Conservation (phyloP, 78 protist genomes). For the Bigelowiella natans region DNA sequence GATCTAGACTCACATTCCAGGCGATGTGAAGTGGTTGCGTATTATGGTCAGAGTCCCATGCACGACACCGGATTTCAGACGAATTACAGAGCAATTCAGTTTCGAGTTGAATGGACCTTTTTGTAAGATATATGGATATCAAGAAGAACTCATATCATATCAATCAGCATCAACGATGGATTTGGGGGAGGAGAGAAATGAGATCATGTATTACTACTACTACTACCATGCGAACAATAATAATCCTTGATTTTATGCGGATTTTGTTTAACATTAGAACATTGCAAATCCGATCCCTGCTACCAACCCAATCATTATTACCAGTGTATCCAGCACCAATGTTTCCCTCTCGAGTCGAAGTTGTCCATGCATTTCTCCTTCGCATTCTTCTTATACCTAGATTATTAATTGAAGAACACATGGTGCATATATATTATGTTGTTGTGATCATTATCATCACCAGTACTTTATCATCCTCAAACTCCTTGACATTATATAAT, state of each 20-base stretch:
- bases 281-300: background rate
- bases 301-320: background rate
- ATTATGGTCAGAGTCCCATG: conserved; percentile 19
- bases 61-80: conserved; percentile 17
- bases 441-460: too few relatives aligned
- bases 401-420: too few relatives aligned
- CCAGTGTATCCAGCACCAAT: conserved; percentile 30
- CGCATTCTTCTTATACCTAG: background rate
- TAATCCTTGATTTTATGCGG: background rate
- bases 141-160: background rate
- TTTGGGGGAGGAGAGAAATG: background rate
- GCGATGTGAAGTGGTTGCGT: conserved; percentile 17
- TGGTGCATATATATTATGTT: too few relatives aligned
- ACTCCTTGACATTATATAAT: too few relatives aligned
- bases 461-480: background rate
- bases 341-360: background rate
- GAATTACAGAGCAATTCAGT: background rate
- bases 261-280: background rate
- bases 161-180: background rate
- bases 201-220: background rate
- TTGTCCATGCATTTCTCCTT: background rate
- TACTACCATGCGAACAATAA: background rate
- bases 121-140: background rate
- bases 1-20: conserved; percentile 36
- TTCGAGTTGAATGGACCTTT: background rate